Percentiles rank a stretch among this genome's conserved stretches.
Conservation (phyloP, 805 yeast genomes). For the Deakozyma indianensis region DNA sequence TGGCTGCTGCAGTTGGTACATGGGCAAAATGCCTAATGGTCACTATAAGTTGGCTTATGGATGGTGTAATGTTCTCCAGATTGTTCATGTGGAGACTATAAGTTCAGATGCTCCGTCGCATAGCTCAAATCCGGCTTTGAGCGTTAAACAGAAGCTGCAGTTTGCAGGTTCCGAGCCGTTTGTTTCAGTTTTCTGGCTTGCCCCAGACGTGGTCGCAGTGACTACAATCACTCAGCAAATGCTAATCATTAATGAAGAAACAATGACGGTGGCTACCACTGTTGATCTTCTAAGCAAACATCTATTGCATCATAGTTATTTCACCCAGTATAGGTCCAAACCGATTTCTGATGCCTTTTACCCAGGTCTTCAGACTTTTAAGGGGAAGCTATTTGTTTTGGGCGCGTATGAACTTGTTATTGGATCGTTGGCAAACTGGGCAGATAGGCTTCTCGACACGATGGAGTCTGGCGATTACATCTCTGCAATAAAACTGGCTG, state of each 20-base stretch:
- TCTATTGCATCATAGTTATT: not conserved
- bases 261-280: not conserved
- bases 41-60: not conserved
- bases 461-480: constrained; percentile 36
- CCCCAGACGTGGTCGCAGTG: not conserved
- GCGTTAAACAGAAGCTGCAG: not conserved
- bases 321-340: not conserved
- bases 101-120: not conserved
- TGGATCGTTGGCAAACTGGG: constrained; percentile 58
- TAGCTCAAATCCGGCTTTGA: not conserved
- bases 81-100: not conserved
- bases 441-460: constrained; percentile 38
- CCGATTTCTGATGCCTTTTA: constrained; percentile 21
- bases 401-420: constrained; percentile 39
- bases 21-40: not conserved
- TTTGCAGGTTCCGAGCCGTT: not conserved
- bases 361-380: constrained; percentile 26
- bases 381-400: constrained; percentile 35
- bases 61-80: not conserved
- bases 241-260: not conserved
- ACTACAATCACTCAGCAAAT: not conserved
- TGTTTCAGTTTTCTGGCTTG: constrained; percentile 1
- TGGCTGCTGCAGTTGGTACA: constrained; percentile 1
- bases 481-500: constrained; percentile 42
- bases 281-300: not conserved